Evolutionary conservation across 192 early-diverging fungal species (phyloP), one percentile per base, ranked within the genome.

Genomic region (Coemansia sp.): DNA sequence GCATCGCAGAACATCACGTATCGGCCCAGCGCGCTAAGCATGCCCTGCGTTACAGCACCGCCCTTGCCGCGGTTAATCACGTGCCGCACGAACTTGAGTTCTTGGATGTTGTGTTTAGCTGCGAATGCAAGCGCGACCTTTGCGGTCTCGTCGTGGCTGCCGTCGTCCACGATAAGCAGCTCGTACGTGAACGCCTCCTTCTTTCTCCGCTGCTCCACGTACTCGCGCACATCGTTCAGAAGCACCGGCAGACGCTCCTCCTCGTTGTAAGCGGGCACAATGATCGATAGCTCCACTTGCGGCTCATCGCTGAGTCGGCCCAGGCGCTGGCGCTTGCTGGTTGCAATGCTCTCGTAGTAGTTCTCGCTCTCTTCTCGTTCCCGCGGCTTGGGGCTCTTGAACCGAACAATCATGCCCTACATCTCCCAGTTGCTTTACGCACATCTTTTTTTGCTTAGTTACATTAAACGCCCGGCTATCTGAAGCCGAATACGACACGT

Each of bases 221-320:
- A 93, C 9, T 71, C 83, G 15, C 89, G 66, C 2, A 93, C 87
- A 59, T 98, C 95, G 41, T 89, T 75, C 67, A 98, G 84, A 90
- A 97, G 96, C 44, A 75, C 85, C 3, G 93, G 92, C 58, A 98
- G 76, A 15, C 97, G 89, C 62, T 87, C 73, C 11, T 86, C 85
- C 75, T 98, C 97, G 85, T 97, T 94, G 78, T 92, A 97, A 1
- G 97, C 94, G 0, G 97, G 97, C 9, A 98, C 88, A 4, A 98
- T 81, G 20, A 95, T 86, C 0, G 93, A 90, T 7, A 97, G 78
- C 4, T 85, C 77, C 51, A 90, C 81, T 0, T 76, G 64, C 1
- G 88, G 67, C 4, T 68, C 66, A 43, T 68, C 68, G 26, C 43
- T 26, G 64, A 83, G 44, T 7, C 33, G 20, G 3, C 75, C 75